phyloP scores from a whole-genome alignment of 768 basidiomycete species.

The Lactarius vividus region DNA sequence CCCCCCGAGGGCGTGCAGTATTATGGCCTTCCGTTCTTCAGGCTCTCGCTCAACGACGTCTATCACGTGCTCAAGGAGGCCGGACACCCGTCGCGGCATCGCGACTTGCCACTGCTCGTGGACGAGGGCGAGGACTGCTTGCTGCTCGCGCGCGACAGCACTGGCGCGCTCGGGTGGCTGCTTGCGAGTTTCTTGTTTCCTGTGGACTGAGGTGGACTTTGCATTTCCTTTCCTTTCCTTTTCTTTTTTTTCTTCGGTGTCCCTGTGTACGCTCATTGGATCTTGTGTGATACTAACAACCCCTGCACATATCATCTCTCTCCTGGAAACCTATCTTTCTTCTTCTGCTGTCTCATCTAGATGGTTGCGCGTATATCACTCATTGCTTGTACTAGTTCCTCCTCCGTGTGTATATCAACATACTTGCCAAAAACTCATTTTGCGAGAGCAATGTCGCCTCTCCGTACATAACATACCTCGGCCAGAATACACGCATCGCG shows the following conservation, averaged over 20 bases:
- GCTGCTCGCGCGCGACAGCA: constrained; percentile 60
- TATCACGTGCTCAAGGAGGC: constrained; percentile 71
- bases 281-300: background rate
- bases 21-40: constrained; percentile 75
- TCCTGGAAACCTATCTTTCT: background rate
- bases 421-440: background rate
- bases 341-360: background rate
- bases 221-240: background rate
- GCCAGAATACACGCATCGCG: no score
- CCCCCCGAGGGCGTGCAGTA: constrained; percentile 65
- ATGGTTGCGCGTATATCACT: background rate
- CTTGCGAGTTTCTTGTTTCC: constrained; percentile 79
- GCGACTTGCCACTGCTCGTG: constrained; percentile 70
- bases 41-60: constrained; percentile 56
- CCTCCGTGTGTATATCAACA: background rate
- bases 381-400: background rate
- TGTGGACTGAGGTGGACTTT: constrained; percentile 38
- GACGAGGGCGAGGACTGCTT: constrained; percentile 78
- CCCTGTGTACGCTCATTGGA: background rate
- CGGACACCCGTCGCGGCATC: constrained; percentile 74
- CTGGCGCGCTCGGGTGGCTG: constrained; percentile 69
- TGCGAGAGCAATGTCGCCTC: background rate
- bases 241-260: background rate
- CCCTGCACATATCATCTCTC: background rate
- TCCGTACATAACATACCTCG: background rate